Conservation (phyloP, 768 basidiomycete species). For the Boletus insuetus region DNA sequence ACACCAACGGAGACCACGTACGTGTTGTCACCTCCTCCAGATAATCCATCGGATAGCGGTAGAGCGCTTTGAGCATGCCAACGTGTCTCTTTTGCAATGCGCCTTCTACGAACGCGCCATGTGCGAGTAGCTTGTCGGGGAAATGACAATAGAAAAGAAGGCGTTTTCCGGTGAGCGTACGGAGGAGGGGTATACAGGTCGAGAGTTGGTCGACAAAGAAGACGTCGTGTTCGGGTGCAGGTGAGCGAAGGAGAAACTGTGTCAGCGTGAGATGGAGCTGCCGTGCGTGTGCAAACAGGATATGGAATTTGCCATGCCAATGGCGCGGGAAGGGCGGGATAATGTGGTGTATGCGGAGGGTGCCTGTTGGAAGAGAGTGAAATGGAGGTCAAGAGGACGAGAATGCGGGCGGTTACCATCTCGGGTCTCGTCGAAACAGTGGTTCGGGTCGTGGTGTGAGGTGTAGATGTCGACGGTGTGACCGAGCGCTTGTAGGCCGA, state of each 20-base stretch:
- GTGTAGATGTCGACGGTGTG: slow-evolving; percentile 90
- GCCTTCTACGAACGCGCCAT: slow-evolving; percentile 61
- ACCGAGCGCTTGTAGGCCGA: slow-evolving; percentile 80
- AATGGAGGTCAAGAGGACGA: slow-evolving; percentile 11
- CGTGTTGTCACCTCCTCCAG: slow-evolving; percentile 88
- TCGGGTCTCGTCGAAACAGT: slow-evolving; percentile 92
- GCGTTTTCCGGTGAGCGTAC: slow-evolving; percentile 61
- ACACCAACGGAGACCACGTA: slow-evolving; percentile 36
- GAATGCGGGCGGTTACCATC: slow-evolving; percentile 57
- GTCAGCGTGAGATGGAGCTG: slow-evolving; percentile 73
- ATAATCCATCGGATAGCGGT: slow-evolving; percentile 87
- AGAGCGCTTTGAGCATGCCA: slow-evolving; percentile 65
- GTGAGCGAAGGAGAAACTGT: slow-evolving; percentile 52
- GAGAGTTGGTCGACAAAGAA: slow-evolving; percentile 96
- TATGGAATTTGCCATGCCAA: slow-evolving; percentile 77
- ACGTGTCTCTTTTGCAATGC: slow-evolving; percentile 38
- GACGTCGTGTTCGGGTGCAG: slow-evolving; percentile 61
- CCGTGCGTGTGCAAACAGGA: slow-evolving; percentile 83
- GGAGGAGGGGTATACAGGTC: slow-evolving; percentile 83
- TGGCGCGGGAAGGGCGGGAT: slow-evolving; percentile 78
- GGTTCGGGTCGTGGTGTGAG: slow-evolving; percentile 81
- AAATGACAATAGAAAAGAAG: slow-evolving; percentile 99
- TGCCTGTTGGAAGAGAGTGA: slow-evolving; percentile 49
- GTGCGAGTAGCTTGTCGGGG: slow-evolving; percentile 88
- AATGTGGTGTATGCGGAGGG: slow-evolving; percentile 71